A percentile compares a stretch with the other conserved stretches of the same genome.
Conservation (phyloP, 2,329 filamentous ascomycete species). For the Paracamarosporium sp. region DNA sequence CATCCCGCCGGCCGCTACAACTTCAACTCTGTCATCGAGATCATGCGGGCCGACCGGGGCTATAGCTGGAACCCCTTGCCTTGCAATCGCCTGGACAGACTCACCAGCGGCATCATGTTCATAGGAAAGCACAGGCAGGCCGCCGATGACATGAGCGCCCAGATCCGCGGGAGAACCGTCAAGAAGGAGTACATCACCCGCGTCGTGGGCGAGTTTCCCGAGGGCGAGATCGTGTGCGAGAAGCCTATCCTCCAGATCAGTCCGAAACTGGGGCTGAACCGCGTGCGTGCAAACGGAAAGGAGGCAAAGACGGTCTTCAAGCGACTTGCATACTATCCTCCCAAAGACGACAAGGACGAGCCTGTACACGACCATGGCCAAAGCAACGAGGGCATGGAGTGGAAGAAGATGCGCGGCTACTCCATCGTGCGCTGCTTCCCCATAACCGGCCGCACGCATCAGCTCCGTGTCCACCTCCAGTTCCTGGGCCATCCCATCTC, state of each 20-base stretch:
- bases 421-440: constrained; percentile 94
- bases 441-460: constrained; percentile 91
- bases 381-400: constrained; percentile 50
- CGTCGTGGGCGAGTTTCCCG: constrained; percentile 89
- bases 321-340: constrained; percentile 87
- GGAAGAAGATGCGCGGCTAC: constrained; percentile 73
- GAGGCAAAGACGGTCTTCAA: constrained; percentile 90
- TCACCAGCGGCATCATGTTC: constrained; percentile 98
- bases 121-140: constrained; percentile 85
- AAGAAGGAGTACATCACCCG: constrained; percentile 95
- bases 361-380: constrained; percentile 22
- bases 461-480: constrained; percentile 92
- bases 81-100: constrained; percentile 90
- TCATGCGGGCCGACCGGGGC: constrained; percentile 79
- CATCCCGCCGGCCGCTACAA: constrained; percentile 95
- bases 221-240: constrained; percentile 89
- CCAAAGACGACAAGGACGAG: constrained; percentile 42
- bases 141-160: constrained; percentile 76
- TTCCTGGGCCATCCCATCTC: constrained; percentile 93
- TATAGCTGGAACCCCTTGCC: constrained; percentile 68
- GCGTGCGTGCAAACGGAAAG: constrained; percentile 93
- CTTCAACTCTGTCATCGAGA: constrained; percentile 93
- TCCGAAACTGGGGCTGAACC: constrained; percentile 91
- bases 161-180: constrained; percentile 81
- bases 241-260: constrained; percentile 94